A percentile compares a stretch with the other conserved stretches of the same genome.
These are phyloP conservation scores for Huntiella moniliformis DNA, from an alignment of 2,329 filamentous ascomycete species.

Conservation along the genomic window DNA sequence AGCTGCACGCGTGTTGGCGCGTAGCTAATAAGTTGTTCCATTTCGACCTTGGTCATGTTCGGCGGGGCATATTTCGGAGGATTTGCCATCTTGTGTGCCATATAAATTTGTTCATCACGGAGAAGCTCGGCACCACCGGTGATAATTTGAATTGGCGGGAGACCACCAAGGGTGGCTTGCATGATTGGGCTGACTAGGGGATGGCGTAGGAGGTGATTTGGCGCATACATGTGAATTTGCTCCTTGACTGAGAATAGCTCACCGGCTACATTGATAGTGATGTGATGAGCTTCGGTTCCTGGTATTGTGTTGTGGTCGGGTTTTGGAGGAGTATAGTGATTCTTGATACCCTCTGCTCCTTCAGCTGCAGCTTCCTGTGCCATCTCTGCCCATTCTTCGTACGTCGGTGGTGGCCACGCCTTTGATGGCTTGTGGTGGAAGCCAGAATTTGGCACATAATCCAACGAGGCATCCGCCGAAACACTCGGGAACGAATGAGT, in stretches of 20 bases:
- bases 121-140: slow-evolving; percentile 77
- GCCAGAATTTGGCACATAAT: slow-evolving; percentile 75
- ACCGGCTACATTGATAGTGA: slow-evolving; percentile 48
- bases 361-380: slow-evolving; percentile 26
- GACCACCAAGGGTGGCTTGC: slow-evolving; percentile 72
- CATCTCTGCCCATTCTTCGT: slow-evolving; percentile 46
- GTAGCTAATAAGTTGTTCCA: slow-evolving; percentile 43
- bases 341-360: slow-evolving; percentile 15
- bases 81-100: slow-evolving; percentile 86
- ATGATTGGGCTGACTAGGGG: slow-evolving; percentile 79
- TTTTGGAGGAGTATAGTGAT: slow-evolving; percentile 4
- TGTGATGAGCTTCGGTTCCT: not conserved
- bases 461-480: slow-evolving; percentile 48
- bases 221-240: slow-evolving; percentile 75
- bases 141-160: slow-evolving; percentile 74
- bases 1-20: slow-evolving; percentile 79
- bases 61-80: slow-evolving; percentile 54
- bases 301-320: slow-evolving; percentile 1
- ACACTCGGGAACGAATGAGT: slow-evolving; percentile 92
- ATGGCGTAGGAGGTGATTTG: slow-evolving; percentile 70
- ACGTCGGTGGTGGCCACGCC: slow-evolving; percentile 83
- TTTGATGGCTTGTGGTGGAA: slow-evolving; percentile 80
- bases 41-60: slow-evolving; percentile 43
- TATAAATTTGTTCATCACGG: slow-evolving; percentile 82
- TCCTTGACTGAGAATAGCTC: slow-evolving; percentile 59